Evolutionary conservation across 139 green algal species (phyloP).

Genomic region (Coelastrella sp.): DNA sequence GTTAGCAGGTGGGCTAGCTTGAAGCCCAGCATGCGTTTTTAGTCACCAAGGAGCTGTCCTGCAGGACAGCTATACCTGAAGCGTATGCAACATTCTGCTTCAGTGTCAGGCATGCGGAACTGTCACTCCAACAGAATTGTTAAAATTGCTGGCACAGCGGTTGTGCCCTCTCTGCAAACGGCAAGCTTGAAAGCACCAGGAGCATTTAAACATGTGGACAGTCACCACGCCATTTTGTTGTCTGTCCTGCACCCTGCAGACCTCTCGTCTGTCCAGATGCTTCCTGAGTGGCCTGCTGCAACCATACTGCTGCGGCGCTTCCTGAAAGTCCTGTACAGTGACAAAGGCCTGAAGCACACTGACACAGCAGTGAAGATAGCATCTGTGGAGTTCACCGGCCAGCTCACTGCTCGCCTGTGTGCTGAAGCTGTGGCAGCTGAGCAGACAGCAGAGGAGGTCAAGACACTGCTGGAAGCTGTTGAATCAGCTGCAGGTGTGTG

Average conservation of each 20-base stretch:
- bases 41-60: neutral
- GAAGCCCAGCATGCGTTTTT: neutral
- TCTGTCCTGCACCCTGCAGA: slow-evolving; percentile 55
- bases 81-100: too few relatives aligned
- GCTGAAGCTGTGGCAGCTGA: slow-evolving; percentile 34
- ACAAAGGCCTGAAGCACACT: slow-evolving; percentile 52
- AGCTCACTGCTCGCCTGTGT: slow-evolving; percentile 61
- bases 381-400: slow-evolving; percentile 75
- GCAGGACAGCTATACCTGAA: too few relatives aligned
- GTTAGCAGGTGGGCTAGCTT: slow-evolving; percentile 52
- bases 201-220: neutral
- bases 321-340: slow-evolving; percentile 56
- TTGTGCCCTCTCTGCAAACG: neutral
- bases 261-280: slow-evolving; percentile 64
- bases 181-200: neutral
- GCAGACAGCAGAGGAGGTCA: slow-evolving; percentile 32
- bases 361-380: slow-evolving; percentile 69
- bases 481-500: neutral
- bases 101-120: neutral
- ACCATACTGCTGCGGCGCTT: slow-evolving; percentile 75
- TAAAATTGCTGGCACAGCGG: neutral
- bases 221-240: neutral
- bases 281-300: slow-evolving; percentile 83
- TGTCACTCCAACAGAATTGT: neutral
- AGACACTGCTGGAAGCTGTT: slow-evolving; percentile 22